These are phyloP conservation scores for Cladorrhinum sp. DNA, from an alignment of 2,329 filamentous ascomycete genomes.

Conservation along the genomic window DNA sequence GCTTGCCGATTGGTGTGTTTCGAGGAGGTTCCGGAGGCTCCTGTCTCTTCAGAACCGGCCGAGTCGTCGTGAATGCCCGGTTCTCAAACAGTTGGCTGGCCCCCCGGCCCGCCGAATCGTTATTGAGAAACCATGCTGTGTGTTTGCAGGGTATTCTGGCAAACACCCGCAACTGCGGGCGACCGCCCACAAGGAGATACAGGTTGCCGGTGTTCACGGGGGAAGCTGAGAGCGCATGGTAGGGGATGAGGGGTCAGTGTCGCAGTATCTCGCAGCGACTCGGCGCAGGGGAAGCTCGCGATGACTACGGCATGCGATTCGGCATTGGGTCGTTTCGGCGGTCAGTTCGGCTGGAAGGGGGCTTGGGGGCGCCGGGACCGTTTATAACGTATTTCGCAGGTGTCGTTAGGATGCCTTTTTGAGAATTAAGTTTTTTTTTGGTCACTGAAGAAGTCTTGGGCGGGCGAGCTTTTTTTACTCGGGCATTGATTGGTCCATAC, in stretches of 20 bases:
- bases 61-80: conserved; percentile 10
- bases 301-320: conserved; percentile 18
- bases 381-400: neutral
- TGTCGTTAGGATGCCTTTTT: neutral
- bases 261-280: conserved; percentile 15
- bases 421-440: neutral
- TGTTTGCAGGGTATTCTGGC: conserved; percentile 40
- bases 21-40: neutral
- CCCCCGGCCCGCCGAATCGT: conserved; percentile 40
- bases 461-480: neutral
- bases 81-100: conserved; percentile 31
- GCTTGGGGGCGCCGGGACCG: neutral
- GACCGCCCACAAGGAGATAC: conserved; percentile 39
- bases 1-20: neutral
- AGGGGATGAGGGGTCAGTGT: conserved; percentile 15
- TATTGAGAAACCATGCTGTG: conserved; percentile 39
- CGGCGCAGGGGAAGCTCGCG: conserved; percentile 20
- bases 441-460: neutral
- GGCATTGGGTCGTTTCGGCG: conserved; percentile 15
- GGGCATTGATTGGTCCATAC: neutral
- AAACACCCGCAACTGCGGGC: conserved; percentile 43
- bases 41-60: neutral
- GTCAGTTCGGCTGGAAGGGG: neutral
- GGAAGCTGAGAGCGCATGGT: conserved; percentile 28
- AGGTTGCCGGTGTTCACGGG: conserved; percentile 39